Base-by-base conservation (phyloP, 192 early-diverging fungal genomes). In the Coemansia nantahalensis region DNA sequence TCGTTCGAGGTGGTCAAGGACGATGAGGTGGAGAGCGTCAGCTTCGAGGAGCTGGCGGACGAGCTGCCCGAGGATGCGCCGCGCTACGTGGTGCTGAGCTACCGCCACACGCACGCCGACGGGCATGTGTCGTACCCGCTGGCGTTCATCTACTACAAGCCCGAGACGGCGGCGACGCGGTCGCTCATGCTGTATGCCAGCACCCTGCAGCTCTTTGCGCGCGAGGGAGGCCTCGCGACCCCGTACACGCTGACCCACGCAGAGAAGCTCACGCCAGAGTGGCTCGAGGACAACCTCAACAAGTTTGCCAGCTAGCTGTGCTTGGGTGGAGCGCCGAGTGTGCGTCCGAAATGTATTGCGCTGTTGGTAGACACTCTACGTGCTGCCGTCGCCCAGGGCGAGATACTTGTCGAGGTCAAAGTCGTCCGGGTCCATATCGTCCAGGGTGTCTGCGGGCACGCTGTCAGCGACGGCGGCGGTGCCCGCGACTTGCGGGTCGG, bases 41-140 rank as follows among this genome's bases (percentile, higher is more conserved):
- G 60, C 7, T 38, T 86, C 12, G 83, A 86, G 18, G 81, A 83
- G 22, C 57, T 86, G 9, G 46, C 80, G 5, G 84, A 84, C 4
- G 80, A 75, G 33, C 71, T 89, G 8, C 87, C 87, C 4, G 85
- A 86, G 22, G 81, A 81, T 24, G 52, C 70, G 9, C 87, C 87
- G 24, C 77, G 85, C 11, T 89, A 84, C 23, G 28, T 72, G 8
- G 45, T 72, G 26, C 34, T 77, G 7, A 59, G 62, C 35, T 53
- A 58, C 31, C 41, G 36, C 16, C 40, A 49, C 30, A 51, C 10
- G 24, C 62, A 63, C 34, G 46, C 84, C 0, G 68, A 72, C 56
- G 89, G 87, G 13, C 80, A 90, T 7, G 65, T 82, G 14, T 84
- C 81, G 8, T 92, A 81, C 35, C 92, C 92, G 0, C 66, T 94